Conservation (phyloP, 192 early-diverging fungal genomes). For the Thoreauomyces humboldtii region DNA sequence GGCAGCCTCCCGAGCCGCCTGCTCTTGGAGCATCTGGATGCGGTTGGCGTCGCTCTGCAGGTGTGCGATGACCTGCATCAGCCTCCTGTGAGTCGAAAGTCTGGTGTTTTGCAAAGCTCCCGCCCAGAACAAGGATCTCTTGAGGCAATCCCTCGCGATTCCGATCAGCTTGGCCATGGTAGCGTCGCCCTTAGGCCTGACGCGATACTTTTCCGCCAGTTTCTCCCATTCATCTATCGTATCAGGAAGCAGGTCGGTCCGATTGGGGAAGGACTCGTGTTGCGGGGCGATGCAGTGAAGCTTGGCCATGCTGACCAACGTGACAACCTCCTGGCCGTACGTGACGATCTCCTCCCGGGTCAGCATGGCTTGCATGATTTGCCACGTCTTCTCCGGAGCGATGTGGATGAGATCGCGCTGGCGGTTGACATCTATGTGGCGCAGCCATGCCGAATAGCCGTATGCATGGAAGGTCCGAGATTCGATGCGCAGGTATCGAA, state of each 20-base stretch:
- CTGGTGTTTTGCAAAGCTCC: constrained; percentile 8
- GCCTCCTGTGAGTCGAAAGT: neutral
- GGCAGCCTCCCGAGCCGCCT: neutral
- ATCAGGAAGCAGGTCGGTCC: constrained; percentile 2
- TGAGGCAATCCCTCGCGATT: neutral
- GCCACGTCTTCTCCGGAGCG: constrained; percentile 17
- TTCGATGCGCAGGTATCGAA: neutral
- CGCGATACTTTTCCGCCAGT: neutral
- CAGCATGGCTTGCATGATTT: constrained; percentile 19
- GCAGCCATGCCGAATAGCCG: constrained; percentile 7
- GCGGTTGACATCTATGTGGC: neutral
- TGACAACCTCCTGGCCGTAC: constrained; percentile 11
- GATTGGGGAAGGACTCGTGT: neutral
- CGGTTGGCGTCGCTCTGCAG: neutral
- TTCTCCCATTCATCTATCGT: neutral
- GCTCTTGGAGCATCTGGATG: neutral
- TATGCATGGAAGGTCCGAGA: constrained; percentile 20
- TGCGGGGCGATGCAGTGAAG: constrained; percentile 23
- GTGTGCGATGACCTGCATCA: neutral
- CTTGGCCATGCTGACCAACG: constrained; percentile 21
- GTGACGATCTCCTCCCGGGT: neutral
- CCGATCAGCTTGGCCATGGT: constrained; percentile 1
- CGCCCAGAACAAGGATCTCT: constrained; percentile 14
- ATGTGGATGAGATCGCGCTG: constrained; percentile 5
- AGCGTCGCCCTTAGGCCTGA: neutral